A percentile compares a stretch with the other conserved stretches of the same genome.
These are phyloP conservation scores for Trametes sp. DNA, from an alignment of 1,284 basidiomycete species.

Conservation along the genomic window DNA sequence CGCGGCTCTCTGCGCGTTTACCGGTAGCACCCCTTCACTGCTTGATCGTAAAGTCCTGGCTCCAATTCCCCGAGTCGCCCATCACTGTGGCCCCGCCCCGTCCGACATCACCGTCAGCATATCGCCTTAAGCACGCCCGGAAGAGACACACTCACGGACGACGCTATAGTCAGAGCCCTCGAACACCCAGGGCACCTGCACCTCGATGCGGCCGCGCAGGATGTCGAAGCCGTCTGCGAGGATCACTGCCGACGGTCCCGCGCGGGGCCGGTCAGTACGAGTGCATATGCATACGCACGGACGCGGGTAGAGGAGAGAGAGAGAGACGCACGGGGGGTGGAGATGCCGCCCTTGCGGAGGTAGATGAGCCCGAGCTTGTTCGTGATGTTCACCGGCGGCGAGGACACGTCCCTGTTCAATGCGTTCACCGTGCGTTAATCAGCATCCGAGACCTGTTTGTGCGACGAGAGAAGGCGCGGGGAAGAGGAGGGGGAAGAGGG, in stretches of 20 bases:
- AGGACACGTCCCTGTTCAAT: conserved; percentile 37
- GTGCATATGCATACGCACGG: no score
- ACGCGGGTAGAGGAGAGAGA: neutral
- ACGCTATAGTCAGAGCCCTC: conserved; percentile 21
- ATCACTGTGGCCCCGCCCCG: conserved; percentile 26
- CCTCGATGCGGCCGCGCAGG: conserved; percentile 22
- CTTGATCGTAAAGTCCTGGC: conserved; percentile 30
- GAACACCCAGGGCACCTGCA: conserved; percentile 23
- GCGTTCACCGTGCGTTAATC: no score
- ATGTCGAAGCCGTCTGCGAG: conserved; percentile 19
- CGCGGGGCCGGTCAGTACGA: neutral
- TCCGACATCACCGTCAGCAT: neutral
- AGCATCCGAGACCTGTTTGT: no score
- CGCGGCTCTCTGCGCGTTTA: no score
- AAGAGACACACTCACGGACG: conserved; percentile 12
- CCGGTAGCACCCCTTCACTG: no score
- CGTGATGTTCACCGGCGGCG: conserved; percentile 51
- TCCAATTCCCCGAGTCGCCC: conserved; percentile 37
- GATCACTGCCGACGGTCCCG: conserved; percentile 14
- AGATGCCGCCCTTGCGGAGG: conserved; percentile 44
- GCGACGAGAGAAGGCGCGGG: no score
- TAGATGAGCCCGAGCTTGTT: conserved; percentile 49
- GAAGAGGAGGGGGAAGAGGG: neutral
- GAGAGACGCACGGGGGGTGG: conserved; percentile 37
- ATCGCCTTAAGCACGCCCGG: neutral